phyloP scores from a whole-genome alignment of 2,329 filamentous ascomycete genomes.

The Fusarium torulosum region DNA sequence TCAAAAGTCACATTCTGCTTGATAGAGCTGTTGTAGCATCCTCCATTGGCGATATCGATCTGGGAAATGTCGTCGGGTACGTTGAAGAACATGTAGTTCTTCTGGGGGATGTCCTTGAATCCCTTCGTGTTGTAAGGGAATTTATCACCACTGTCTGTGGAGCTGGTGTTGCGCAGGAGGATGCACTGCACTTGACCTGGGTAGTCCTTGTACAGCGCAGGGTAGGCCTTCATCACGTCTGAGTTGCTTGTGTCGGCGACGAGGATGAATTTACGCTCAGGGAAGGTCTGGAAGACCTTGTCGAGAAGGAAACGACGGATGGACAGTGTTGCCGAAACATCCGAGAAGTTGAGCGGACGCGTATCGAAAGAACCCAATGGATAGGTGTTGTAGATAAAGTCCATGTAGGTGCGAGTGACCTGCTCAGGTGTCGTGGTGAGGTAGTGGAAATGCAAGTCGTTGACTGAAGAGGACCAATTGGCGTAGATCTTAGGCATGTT shows the following conservation, averaged over 20 bases:
- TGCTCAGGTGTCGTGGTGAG: conserved; percentile 85
- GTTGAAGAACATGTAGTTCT: conserved; percentile 83
- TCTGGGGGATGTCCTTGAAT: conserved; percentile 75
- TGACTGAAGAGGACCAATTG: conserved; percentile 76
- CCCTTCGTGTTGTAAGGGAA: conserved; percentile 82
- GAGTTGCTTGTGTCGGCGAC: conserved; percentile 82
- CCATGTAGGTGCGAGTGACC: conserved; percentile 81
- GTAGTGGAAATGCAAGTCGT: conserved; percentile 83
- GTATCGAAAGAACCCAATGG: conserved; percentile 83
- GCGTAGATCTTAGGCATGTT: conserved; percentile 85
- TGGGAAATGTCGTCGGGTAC: conserved; percentile 75
- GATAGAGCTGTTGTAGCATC: conserved; percentile 75
- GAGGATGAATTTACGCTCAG: conserved; percentile 79
- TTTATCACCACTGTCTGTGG: conserved; percentile 73
- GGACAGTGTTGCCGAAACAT: conserved; percentile 76
- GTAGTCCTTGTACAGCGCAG: conserved; percentile 72
- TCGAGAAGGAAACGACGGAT: conserved; percentile 78
- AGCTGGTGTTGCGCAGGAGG: conserved; percentile 78
- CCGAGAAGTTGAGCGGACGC: conserved; percentile 83
- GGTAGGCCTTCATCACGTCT: conserved; percentile 78
- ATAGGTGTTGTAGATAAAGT: conserved; percentile 83
- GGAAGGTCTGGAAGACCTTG: conserved; percentile 81
- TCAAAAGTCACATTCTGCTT: conserved; percentile 79
- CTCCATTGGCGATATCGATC: conserved; percentile 75
- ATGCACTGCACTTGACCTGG: conserved; percentile 82